Percentiles rank a stretch among this genome's conserved stretches.
These are phyloP conservation scores for Vanderwaltozyma polyspora DNA, from an alignment of 805 yeast species.

Conservation along the genomic window DNA sequence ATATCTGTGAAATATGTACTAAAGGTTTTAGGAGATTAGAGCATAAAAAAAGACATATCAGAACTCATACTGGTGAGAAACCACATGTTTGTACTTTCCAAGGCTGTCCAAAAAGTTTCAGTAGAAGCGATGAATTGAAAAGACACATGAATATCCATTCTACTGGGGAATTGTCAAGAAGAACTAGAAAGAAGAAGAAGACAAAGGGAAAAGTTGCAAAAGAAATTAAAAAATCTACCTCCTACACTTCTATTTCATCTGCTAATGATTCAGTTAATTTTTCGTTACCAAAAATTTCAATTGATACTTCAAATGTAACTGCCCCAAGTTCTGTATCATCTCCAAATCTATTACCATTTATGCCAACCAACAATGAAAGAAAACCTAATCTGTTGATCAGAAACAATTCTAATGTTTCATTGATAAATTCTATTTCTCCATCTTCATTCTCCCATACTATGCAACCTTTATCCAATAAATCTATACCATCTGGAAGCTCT, in stretches of 20 bases:
- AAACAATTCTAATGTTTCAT: background rate
- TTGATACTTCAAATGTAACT: background rate
- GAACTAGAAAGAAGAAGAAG: conserved; percentile 2
- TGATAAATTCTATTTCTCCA: background rate
- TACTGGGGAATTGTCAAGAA: conserved; percentile 5
- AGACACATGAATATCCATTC: conserved; percentile 73
- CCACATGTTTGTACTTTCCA: conserved; percentile 80
- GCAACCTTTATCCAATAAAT: background rate
- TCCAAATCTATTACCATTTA: background rate
- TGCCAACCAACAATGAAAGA: background rate
- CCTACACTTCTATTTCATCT: background rate
- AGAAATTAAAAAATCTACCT: background rate
- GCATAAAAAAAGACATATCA: conserved; percentile 82
- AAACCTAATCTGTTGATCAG: background rate
- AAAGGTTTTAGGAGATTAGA: conserved; percentile 82
- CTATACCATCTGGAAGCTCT: background rate
- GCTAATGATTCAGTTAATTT: background rate
- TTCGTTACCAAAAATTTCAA: background rate
- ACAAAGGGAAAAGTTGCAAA: background rate
- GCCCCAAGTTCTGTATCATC: background rate
- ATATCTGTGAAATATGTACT: conserved; percentile 72
- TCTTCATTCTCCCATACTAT: too few species aligned
- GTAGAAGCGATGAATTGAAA: conserved; percentile 76
- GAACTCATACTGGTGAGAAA: conserved; percentile 90
- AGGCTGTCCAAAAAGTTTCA: conserved; percentile 71